phyloP scores from a whole-genome alignment of 139 green algal species.

The Gonium pectorale region DNA sequence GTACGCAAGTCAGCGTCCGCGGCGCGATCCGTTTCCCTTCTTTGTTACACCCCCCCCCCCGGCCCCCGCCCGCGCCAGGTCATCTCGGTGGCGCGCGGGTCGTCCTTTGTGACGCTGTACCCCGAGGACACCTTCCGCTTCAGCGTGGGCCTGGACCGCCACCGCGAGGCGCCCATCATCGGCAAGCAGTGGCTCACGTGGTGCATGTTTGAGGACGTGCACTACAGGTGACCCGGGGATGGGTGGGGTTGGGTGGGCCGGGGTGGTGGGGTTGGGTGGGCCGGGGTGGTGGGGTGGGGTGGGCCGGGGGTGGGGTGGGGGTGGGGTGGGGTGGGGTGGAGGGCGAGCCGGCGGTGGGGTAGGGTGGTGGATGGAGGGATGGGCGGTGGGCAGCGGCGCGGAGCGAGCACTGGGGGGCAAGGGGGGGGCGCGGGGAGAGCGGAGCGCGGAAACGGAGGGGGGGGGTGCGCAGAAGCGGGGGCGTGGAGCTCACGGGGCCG shows the following conservation, averaged over 20 bases:
- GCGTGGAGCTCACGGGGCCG: too few species aligned
- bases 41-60: background rate
- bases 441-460: too few species aligned
- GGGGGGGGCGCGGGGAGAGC: background rate
- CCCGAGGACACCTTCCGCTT: constrained; percentile 63
- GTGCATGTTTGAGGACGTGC: constrained; percentile 64
- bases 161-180: constrained; percentile 69
- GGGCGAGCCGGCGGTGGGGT: background rate
- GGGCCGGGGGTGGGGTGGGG: background rate
- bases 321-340: background rate
- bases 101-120: constrained; percentile 83
- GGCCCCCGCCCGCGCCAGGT: constrained; percentile 24
- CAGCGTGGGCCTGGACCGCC: constrained; percentile 47
- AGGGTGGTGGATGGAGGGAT: background rate
- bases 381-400: background rate
- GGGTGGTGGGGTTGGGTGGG: background rate
- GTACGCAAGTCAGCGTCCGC: too few species aligned
- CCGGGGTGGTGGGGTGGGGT: background rate
- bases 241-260: background rate
- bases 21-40: too few species aligned
- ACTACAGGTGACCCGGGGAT: constrained; percentile 61
- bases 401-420: too few species aligned
- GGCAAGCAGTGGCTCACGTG: constrained; percentile 93
- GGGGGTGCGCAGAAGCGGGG: too few species aligned
- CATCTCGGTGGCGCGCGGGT: constrained; percentile 73